Evolutionary conservation across 352 stramenopile genomes (phyloP), one percentile per base, ranked within the genome.

Genomic region (Phytophthora pistaciae): DNA sequence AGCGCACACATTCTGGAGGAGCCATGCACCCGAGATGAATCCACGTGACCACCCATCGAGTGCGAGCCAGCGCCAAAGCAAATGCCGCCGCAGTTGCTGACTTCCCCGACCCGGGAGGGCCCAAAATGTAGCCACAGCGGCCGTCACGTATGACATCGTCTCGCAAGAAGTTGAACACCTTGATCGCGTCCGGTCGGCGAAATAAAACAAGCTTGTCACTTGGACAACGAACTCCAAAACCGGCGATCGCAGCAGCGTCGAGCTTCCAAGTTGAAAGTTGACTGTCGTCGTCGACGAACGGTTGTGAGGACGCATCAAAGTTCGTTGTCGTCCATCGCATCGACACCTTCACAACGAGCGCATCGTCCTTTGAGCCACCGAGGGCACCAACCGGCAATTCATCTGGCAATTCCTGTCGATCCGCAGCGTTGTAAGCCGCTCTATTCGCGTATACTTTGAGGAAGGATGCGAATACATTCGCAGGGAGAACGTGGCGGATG

Each of bases 31-130:
- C 20, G n/a, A 70, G 4, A 55, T 60, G 40, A 64, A 60, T 64
- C 64, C 55, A 56, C 55, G 59, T 65, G 48, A 65, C 40, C 14
- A 65, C 16, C 59, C 59, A 58, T 13, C 9, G 7, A 48, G 59
- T 57, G 6, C n/a, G 13, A 49, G 59, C 27, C 27, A 65, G 27
- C 4, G 44, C 48, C 46, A 70, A 54, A 36, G 64, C 64, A 55
- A 70, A 70, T 4, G 18, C 64, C 50, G 46, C 55, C 58, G 55
- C 52, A 48, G 49, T 59, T 16, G 48, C 29, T 50, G 36, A 66
- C 13, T 65, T 71, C 2, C 48, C 49, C 7, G 64, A 60, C 27
- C 64, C 64, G 29, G 48, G 56, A 23, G 64, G 36, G 13, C 38
- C 48, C 13, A 60, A 29, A 33, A 70, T 21, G 36, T 46, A 60